Conservation (phyloP, 2,329 filamentous ascomycete genomes). For the Alternaria sp. region DNA sequence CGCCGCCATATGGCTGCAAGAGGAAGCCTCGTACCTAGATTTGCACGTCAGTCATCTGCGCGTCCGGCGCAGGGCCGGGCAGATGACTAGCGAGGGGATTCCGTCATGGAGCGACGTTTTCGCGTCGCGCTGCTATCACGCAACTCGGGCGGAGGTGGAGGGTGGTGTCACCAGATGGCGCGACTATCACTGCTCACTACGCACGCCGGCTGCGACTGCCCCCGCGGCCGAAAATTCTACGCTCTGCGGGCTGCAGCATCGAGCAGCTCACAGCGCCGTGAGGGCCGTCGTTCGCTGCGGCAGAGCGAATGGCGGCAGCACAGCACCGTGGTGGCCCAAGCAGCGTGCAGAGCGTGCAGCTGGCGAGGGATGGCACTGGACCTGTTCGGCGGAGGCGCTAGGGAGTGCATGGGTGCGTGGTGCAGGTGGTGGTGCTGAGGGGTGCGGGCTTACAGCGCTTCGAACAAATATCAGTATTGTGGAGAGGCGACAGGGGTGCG, state of each 20-base stretch:
- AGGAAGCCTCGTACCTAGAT: constrained; percentile 40
- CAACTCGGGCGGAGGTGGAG: constrained; percentile 3
- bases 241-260: constrained; percentile 2
- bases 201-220: constrained; percentile 1
- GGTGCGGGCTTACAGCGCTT: constrained; percentile 30
- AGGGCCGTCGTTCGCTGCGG: constrained; percentile 1
- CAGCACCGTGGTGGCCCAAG: constrained; percentile 23
- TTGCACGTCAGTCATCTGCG: constrained; percentile 40
- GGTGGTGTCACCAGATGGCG: constrained; percentile 21
- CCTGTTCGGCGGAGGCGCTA: constrained; percentile 28
- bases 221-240: constrained; percentile 14
- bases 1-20: constrained; percentile 23
- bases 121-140: constrained; percentile 22
- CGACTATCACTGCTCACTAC: neutral
- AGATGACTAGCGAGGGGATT: constrained; percentile 40
- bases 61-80: constrained; percentile 41
- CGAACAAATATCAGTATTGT: constrained; percentile 1
- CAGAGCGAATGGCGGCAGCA: constrained; percentile 26
- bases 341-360: constrained; percentile 1
- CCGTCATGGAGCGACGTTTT: constrained; percentile 30
- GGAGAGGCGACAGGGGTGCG: constrained; percentile 23
- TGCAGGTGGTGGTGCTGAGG: constrained; percentile 15
- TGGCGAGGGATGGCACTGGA: constrained; percentile 20
- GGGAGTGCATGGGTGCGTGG: neutral
- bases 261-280: constrained; percentile 8